A percentile compares a stretch with the other conserved stretches of the same genome.
phyloP scores from a whole-genome alignment of 257 asterid species.

The Solanum chilense region DNA sequence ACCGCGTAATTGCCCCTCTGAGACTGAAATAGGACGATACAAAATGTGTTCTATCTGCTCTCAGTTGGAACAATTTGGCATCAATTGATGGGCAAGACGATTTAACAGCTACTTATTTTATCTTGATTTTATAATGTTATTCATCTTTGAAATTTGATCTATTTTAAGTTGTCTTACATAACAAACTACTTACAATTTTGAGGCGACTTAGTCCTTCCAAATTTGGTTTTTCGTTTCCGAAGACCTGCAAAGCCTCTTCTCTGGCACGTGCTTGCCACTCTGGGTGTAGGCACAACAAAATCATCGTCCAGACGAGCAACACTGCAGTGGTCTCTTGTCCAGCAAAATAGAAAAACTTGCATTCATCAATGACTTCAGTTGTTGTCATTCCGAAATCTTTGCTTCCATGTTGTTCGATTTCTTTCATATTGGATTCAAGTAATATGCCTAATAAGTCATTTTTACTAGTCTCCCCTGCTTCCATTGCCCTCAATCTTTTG shows the following conservation, averaged over 20 bases:
- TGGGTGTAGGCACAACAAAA: constrained; percentile 7
- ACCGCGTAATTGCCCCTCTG: neutral
- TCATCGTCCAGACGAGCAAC: constrained; percentile 45
- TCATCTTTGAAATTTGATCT: too few species aligned
- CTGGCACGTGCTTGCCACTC: constrained; percentile 29
- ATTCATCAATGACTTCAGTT: constrained; percentile 22
- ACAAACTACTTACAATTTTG: constrained; percentile 12
- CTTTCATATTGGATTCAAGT: constrained; percentile 6
- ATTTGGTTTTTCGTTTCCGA: constrained; percentile 13
- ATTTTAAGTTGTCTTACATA: too few species aligned
- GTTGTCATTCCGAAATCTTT: constrained; percentile 4
- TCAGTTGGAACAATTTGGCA: neutral
- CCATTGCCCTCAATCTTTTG: constrained; percentile 17
- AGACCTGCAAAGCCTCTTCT: constrained; percentile 19
- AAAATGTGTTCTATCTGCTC: neutral
- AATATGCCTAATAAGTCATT: constrained; percentile 5
- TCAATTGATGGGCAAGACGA: too few species aligned
- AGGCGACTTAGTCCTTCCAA: constrained; percentile 14
- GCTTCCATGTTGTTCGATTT: neutral
- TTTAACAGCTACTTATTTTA: too few species aligned
- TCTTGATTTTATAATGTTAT: too few species aligned
- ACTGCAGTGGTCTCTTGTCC: constrained; percentile 49
- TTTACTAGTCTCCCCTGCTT: neutral
- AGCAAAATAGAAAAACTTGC: constrained; percentile 39
- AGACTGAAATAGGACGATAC: too few species aligned